Conservation (phyloP, 208 protist genomes). For the Phytomonas sp. region DNA sequence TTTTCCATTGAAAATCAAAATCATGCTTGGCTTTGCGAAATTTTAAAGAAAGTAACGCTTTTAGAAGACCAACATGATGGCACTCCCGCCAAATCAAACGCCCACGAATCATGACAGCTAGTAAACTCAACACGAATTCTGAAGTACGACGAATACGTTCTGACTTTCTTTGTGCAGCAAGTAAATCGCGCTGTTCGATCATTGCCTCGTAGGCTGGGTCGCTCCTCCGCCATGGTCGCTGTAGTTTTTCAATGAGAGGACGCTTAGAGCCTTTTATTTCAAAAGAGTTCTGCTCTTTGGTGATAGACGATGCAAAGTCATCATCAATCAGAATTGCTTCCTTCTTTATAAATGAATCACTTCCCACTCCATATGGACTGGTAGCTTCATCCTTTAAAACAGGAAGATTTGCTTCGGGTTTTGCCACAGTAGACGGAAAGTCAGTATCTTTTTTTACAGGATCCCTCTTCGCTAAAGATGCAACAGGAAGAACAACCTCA, state of each 20-base stretch:
- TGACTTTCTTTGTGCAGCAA: conserved; percentile 61
- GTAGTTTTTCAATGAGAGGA: conserved; percentile 44
- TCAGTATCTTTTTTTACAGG: conserved; percentile 3
- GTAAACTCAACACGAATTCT: conserved; percentile 28
- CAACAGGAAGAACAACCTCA: conserved; percentile 53
- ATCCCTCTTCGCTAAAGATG: neutral
- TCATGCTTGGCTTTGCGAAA: neutral
- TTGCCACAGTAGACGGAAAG: neutral
- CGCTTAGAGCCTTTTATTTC: conserved; percentile 40
- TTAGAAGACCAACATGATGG: conserved; percentile 40
- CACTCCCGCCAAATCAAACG: conserved; percentile 51
- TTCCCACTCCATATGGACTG: neutral
- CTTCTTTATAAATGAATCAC: neutral
- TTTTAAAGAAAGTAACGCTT: conserved; percentile 30
- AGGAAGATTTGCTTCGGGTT: neutral
- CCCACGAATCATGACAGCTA: conserved; percentile 40
- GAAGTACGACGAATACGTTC: conserved; percentile 63
- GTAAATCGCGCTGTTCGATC: conserved; percentile 61
- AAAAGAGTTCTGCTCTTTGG: neutral
- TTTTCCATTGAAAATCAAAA: neutral
- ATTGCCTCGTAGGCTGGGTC: conserved; percentile 65
- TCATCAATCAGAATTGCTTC: conserved; percentile 10
- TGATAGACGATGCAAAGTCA: neutral
- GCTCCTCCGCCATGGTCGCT: conserved; percentile 25
- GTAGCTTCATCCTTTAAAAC: neutral